Conservation (phyloP, 2,329 filamentous ascomycete species). For the Beauveria asiatica region DNA sequence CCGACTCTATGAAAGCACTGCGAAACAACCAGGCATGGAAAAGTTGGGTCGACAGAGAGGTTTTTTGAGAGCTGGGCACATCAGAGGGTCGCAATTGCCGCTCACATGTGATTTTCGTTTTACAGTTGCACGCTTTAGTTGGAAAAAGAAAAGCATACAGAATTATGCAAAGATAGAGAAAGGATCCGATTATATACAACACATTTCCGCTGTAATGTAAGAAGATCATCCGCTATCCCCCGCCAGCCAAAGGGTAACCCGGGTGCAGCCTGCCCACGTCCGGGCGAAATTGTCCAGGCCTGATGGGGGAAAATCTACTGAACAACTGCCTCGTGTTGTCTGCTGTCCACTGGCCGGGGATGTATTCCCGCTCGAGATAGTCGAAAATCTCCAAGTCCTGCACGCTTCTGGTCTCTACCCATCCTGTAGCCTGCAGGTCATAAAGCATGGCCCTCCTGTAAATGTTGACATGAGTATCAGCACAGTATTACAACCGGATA, state of each 20-base stretch:
- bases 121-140: neutral
- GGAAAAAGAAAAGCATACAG: neutral
- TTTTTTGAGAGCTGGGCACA: neutral
- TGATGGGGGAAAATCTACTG: neutral
- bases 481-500: neutral
- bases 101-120: neutral
- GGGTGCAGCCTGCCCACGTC: neutral
- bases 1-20: conserved; percentile 21
- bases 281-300: neutral
- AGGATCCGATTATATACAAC: neutral
- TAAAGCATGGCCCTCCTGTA: neutral
- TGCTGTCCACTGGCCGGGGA: neutral
- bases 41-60: conserved; percentile 19
- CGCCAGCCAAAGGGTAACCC: neutral
- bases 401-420: neutral
- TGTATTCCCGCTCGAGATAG: neutral
- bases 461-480: neutral
- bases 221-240: neutral
- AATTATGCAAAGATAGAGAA: neutral
- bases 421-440: neutral
- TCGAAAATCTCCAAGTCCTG: neutral
- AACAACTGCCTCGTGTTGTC: neutral
- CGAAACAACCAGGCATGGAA: conserved; percentile 19
- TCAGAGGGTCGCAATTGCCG: neutral
- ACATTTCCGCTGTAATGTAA: neutral